A percentile compares a stretch with the other conserved stretches of the same genome.
These are phyloP conservation scores for Schoenoplectus tabernaemontani DNA, from an alignment of 202 grass and related monocot genomes.

Conservation along the genomic window DNA sequence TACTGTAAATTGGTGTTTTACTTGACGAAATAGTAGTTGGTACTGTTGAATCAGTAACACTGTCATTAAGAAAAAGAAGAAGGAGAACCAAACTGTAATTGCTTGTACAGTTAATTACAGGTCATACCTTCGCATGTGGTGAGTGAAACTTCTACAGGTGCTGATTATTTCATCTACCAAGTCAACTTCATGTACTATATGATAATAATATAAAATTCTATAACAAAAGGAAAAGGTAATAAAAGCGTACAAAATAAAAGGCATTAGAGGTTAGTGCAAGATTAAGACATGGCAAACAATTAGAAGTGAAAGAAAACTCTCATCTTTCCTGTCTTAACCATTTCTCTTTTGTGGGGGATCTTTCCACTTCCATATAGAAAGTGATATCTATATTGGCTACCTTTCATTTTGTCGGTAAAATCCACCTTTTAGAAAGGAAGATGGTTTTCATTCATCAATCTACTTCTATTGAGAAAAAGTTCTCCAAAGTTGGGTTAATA, in stretches of 20 bases:
- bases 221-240: neutral
- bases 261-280: constrained; percentile 8
- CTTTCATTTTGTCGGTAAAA: constrained; percentile 1
- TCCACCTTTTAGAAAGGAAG: neutral
- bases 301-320: constrained; percentile 15
- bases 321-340: constrained; percentile 6
- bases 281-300: constrained; percentile 21
- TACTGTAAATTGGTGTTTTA: neutral
- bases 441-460: neutral
- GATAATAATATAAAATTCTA: neutral
- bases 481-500: neutral
- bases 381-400: neutral
- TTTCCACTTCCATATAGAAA: constrained; percentile 7
- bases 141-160: neutral
- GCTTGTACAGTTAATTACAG: neutral
- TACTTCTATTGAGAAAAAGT: neutral
- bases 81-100: neutral
- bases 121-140: neutral
- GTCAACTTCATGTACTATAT: neutral
- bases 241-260: constrained; percentile 13
- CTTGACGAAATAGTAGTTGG: no score
- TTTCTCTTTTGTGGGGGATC: neutral
- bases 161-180: constrained; percentile 13
- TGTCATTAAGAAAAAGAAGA: no score
- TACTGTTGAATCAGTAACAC: no score